Evolutionary conservation across 176 grass and related monocot species (phyloP).

Genomic region (Juncus inflexus): DNA sequence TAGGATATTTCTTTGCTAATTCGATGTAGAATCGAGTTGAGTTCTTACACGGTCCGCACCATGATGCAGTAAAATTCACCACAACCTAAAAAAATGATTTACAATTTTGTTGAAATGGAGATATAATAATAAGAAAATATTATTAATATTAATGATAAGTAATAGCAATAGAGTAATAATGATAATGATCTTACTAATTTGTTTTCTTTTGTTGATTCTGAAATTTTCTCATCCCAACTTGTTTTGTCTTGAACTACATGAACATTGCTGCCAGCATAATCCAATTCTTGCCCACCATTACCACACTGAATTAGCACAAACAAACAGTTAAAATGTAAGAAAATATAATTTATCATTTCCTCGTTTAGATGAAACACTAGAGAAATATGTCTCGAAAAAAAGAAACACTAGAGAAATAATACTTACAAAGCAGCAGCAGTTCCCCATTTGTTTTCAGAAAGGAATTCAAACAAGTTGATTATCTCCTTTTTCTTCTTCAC

Average conservation of each 20-base stretch:
- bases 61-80: conserved; percentile 29
- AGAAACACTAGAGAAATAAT: neutral
- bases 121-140: no score
- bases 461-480: neutral
- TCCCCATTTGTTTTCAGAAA: conserved; percentile 13
- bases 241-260: conserved; percentile 19
- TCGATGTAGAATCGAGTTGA: conserved; percentile 25
- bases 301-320: conserved; percentile 4
- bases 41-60: conserved; percentile 23
- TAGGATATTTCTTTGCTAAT: conserved; percentile 25
- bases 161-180: no score
- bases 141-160: no score
- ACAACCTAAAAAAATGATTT: conserved; percentile 20
- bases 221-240: conserved; percentile 23
- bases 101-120: neutral
- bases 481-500: neutral
- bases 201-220: conserved; percentile 26
- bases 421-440: conserved; percentile 18
- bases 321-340: neutral
- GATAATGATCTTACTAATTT: conserved; percentile 20
- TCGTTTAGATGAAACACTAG: neutral
- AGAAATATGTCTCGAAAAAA: neutral
- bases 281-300: neutral
- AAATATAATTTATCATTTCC: neutral
- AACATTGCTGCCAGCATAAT: conserved; percentile 26